Conservation (phyloP, 73 alveolate genomes). For the Paramecium tetraurelia region DNA sequence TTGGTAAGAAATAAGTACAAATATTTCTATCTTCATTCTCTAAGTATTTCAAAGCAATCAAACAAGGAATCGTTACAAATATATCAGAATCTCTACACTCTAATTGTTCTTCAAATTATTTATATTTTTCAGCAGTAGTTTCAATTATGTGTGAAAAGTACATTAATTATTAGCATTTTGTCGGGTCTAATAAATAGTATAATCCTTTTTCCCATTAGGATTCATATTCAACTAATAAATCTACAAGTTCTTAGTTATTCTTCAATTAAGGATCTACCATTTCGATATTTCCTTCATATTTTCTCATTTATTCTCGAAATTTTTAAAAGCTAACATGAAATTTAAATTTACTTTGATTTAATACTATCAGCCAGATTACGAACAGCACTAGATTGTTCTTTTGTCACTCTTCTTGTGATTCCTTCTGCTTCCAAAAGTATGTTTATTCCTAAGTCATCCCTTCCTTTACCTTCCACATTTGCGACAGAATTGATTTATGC, state of each 20-base stretch:
- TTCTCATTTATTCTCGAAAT: slow-evolving; percentile 73
- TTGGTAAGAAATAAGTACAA: slow-evolving; percentile 71
- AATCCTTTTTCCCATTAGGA: slow-evolving; percentile 79
- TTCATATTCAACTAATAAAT: slow-evolving; percentile 82
- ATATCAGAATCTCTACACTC: slow-evolving; percentile 72
- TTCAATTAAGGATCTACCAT: slow-evolving; percentile 94
- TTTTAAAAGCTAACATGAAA: slow-evolving; percentile 1
- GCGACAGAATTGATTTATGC: slow-evolving; percentile 93
- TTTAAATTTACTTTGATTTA: slow-evolving; percentile 3
- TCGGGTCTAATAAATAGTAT: slow-evolving; percentile 62
- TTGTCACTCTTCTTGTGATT: slow-evolving; percentile 75
- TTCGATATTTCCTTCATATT: slow-evolving; percentile 91
- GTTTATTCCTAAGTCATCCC: slow-evolving; percentile 88
- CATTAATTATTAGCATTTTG: slow-evolving; percentile 62
- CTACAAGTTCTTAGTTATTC: slow-evolving; percentile 92
- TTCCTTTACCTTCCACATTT: slow-evolving; percentile 95
- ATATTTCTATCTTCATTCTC: slow-evolving; percentile 75
- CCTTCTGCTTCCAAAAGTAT: slow-evolving; percentile 93
- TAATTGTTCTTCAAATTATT: slow-evolving; percentile 65
- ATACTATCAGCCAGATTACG: slow-evolving; percentile 87
- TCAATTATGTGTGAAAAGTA: slow-evolving; percentile 68
- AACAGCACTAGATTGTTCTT: slow-evolving; percentile 78
- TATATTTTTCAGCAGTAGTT: slow-evolving; percentile 73
- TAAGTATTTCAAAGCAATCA: slow-evolving; percentile 66
- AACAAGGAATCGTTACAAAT: slow-evolving; percentile 75